phyloP scores from a whole-genome alignment of 2,329 filamentous ascomycete genomes.

The Seiridium cupressi region DNA sequence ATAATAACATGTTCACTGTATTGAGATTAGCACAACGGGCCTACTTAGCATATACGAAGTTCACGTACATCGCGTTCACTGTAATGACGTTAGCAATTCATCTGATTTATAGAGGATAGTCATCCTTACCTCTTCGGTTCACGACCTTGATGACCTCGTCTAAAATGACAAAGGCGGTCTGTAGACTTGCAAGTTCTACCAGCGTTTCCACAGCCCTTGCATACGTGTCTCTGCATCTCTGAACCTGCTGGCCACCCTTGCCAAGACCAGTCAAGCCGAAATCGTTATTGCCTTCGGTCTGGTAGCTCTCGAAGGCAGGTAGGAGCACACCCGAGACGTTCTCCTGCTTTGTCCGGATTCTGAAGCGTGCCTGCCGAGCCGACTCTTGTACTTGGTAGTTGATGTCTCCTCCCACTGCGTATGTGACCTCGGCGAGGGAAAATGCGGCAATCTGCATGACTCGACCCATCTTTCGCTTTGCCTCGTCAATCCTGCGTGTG shows the following conservation, averaged over 20 bases:
- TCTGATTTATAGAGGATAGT: not conserved
- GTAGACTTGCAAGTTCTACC: constrained; percentile 90
- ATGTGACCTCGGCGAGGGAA: constrained; percentile 94
- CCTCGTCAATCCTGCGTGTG: constrained; percentile 94
- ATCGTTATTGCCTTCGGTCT: constrained; percentile 86
- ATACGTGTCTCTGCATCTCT: constrained; percentile 93
- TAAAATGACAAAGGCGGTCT: constrained; percentile 96
- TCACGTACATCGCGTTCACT: constrained; percentile 85
- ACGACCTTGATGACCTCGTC: constrained; percentile 99
- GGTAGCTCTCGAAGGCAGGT: constrained; percentile 89
- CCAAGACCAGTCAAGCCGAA: constrained; percentile 94
- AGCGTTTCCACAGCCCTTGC: constrained; percentile 92
- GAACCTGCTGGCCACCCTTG: constrained; percentile 96
- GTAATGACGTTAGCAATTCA: constrained; percentile 6
- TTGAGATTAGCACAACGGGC: constrained; percentile 16
- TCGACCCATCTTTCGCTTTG: constrained; percentile 97
- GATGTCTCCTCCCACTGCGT: constrained; percentile 93
- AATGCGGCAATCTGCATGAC: constrained; percentile 99
- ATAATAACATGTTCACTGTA: constrained; percentile 88
- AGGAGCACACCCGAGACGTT: constrained; percentile 97
- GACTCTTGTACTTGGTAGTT: constrained; percentile 97
- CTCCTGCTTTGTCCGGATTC: constrained; percentile 92
- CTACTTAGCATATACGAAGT: not conserved
- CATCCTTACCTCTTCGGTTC: constrained; percentile 76
- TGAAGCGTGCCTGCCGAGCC: constrained; percentile 87